A percentile compares a stretch with the other conserved stretches of the same genome.
Conservation (phyloP, 768 basidiomycete species). For the Xanthoconium stramineum region DNA sequence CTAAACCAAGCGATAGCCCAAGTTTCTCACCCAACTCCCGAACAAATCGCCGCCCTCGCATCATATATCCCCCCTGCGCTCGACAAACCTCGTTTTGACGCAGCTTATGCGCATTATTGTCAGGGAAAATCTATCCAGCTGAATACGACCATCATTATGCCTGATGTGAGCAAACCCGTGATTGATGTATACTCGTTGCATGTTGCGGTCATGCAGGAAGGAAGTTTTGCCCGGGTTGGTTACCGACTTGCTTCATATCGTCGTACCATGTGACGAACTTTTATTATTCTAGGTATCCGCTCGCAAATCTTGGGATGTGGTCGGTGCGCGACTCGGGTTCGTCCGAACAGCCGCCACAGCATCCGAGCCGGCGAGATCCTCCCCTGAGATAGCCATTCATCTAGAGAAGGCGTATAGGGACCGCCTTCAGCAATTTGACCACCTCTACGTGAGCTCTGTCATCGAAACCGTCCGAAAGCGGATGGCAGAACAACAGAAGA, state of each 20-base stretch:
- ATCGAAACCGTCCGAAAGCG: conserved; percentile 31
- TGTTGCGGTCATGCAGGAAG: conserved; percentile 32
- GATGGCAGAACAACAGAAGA: conserved; percentile 32
- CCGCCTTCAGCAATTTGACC: conserved; percentile 32
- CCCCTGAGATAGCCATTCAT: conserved; percentile 24
- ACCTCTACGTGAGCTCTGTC: conserved; percentile 32
- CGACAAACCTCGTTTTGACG: conserved; percentile 28
- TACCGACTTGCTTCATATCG: background rate
- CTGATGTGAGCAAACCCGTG: conserved; percentile 23
- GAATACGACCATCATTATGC: conserved; percentile 30
- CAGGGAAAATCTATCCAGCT: conserved; percentile 23
- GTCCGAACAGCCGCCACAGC: conserved; percentile 20
- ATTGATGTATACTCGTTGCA: conserved; percentile 31
- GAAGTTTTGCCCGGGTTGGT: conserved; percentile 28
- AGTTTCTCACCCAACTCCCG: conserved; percentile 19
- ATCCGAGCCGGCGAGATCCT: conserved; percentile 22
- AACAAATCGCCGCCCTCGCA: conserved; percentile 25
- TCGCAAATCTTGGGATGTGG: conserved; percentile 28
- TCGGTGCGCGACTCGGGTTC: conserved; percentile 27
- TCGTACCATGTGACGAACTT: background rate
- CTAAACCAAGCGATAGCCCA: conserved; percentile 29
- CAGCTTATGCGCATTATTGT: conserved; percentile 28
- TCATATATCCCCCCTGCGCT: conserved; percentile 29
- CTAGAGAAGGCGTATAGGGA: conserved; percentile 28
- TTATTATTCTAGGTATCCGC: conserved; percentile 18